Conservation (phyloP, 345 rosid species). For the Theobroma cacao region DNA sequence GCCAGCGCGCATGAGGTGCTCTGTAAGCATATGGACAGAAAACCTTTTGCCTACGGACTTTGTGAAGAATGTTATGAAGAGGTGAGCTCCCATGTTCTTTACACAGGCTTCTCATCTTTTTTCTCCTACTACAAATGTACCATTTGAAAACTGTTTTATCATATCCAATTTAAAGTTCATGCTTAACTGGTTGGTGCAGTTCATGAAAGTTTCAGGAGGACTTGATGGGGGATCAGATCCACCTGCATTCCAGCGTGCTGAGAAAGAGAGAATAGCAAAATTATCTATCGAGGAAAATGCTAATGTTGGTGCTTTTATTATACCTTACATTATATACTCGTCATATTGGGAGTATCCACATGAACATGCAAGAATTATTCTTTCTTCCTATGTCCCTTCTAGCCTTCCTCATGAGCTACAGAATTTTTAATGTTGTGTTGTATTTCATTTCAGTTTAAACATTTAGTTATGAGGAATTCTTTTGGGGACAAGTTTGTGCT, state of each 20-base stretch:
- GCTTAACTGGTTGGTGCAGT: conserved; percentile 38
- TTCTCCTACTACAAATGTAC: not conserved
- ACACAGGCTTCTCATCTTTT: not conserved
- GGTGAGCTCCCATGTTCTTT: conserved; percentile 37
- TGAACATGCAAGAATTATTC: not conserved
- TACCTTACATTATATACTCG: not conserved
- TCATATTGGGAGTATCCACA: not conserved
- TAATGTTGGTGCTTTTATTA: conserved; percentile 32
- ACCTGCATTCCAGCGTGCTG: conserved; percentile 89
- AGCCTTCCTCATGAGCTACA: not conserved
- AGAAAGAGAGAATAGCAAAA: conserved; percentile 57
- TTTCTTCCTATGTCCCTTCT: not conserved
- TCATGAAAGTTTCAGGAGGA: conserved; percentile 64
- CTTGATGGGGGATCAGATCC: conserved; percentile 87
- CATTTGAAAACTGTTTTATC: conserved; percentile 11
- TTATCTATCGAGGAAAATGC: conserved; percentile 37
- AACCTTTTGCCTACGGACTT: conserved; percentile 58
- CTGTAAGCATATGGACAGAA: conserved; percentile 60
- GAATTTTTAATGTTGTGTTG: not conserved
- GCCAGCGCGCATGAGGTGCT: conserved; percentile 39
- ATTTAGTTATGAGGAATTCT: not conserved
- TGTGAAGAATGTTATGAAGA: conserved; percentile 65
- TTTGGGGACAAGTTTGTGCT: not conserved
- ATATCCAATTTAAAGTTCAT: conserved; percentile 9
- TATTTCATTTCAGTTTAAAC: not conserved